Base-by-base conservation (phyloP, 78 protist genomes). In the Carpediemonas membranifera region DNA sequence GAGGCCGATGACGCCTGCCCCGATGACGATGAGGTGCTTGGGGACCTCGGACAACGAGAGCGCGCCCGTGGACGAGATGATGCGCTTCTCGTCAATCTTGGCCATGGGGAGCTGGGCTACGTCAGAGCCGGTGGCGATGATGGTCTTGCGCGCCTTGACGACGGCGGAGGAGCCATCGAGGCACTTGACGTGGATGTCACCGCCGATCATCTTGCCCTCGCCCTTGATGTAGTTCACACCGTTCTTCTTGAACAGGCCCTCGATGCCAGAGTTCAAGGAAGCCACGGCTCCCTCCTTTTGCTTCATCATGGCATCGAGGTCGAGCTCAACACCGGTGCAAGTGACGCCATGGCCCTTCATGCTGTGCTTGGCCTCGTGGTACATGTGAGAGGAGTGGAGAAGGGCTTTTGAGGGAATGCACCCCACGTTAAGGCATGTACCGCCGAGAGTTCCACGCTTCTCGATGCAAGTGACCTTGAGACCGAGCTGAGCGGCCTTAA, bases 381-480 rank as follows among this genome's bases (percentile, higher is more conserved):
- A 94, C 54, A 73, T 18, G 79, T 96, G 97, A 31, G 97, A 80
- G 44, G 92, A 79, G 76, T 94, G 84, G 35, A 96, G 90, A 24
- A 96, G 89, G 31, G 97, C 78, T 85, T 96, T 96, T 51, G 97
- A 91, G 34, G 99, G 99, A 54, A 96, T 96, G 88, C 99, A 96
- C 36, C 99, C 98, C 25, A 92, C 99, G 73, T 95, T 94, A 34
- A 96, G 85, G 88, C 99, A 94, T 14, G 99, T 93, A n/a, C 98
- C 94, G 11, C 92, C 95, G 28, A 37, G 18, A 1, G 13, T 28
- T n/a, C 95, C 95, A 13, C 92, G 82, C 83, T 69, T 83, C 90
- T 92, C 96, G 3, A 93, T 47, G 79, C 94, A 90, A 0, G 90
- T 79, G 1, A 71, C 82, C 71, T 89, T 87, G 61, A 90, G 54